These are phyloP conservation scores for Termitomyces sp. DNA, from an alignment of 768 basidiomycete species.

Conservation along the genomic window DNA sequence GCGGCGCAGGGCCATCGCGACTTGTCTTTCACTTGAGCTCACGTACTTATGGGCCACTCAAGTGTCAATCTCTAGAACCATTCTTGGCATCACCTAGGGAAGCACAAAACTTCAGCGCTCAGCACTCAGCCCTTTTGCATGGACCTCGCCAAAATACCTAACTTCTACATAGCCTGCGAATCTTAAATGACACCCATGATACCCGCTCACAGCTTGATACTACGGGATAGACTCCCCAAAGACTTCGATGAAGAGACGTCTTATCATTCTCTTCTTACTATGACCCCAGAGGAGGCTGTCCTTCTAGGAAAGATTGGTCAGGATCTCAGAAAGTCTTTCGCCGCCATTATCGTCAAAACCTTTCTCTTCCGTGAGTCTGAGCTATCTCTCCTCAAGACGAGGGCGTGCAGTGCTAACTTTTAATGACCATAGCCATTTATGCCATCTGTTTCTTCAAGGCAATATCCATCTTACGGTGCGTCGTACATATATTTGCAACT, in stretches of 20 bases:
- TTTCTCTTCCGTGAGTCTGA: constrained; percentile 10
- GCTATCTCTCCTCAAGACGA: too few relatives aligned
- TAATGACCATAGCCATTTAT: neutral
- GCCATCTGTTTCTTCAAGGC: constrained; percentile 5
- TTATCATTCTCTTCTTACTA: neutral
- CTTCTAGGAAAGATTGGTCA: constrained; percentile 1
- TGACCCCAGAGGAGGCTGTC: constrained; percentile 6
- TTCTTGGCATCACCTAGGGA: too few relatives aligned
- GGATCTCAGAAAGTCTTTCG: constrained; percentile 5
- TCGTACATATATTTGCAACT: neutral
- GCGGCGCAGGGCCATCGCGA: too few relatives aligned
- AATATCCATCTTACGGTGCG: neutral
- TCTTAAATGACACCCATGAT: neutral
- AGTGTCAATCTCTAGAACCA: too few relatives aligned
- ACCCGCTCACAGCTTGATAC: too few relatives aligned
- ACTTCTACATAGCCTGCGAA: neutral
- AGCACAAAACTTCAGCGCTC: too few relatives aligned
- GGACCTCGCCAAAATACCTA: too few relatives aligned
- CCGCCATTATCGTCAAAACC: constrained; percentile 4
- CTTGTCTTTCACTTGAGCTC: too few relatives aligned
- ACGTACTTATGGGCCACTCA: too few relatives aligned
- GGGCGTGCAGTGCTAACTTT: neutral
- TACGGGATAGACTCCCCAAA: neutral
- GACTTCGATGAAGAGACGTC: neutral
- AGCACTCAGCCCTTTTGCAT: too few relatives aligned